Base-by-base conservation (phyloP, 805 yeast genomes). In the Suhomyces sp. region DNA sequence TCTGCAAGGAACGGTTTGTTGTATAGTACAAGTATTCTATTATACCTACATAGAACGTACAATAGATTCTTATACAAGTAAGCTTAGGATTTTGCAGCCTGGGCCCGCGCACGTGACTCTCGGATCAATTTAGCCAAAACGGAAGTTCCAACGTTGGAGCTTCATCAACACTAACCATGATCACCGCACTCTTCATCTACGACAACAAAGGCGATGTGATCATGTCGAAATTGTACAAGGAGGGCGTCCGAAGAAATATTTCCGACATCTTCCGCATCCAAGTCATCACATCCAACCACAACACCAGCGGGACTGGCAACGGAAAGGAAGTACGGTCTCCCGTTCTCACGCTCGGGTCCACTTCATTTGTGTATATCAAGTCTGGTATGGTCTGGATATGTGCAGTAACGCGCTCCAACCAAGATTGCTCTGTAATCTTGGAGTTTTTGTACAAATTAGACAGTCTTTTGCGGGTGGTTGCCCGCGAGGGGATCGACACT, bases 261-360 rank as follows among this genome's bases (percentile, higher is more conserved):
- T 77, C 94, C 15, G 97, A 92, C 60, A 89, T 91, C 29, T 93
- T 93, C 64, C 80, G 97, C n/a, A 86, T 91, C 51, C 97, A 93
- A 65, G 97, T 93, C 26, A 90, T 93, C 42, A 77, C 88, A 50
- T 80, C 86, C 52, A 75, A 60, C 29, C 57, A 64, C 29, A 63
- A 24, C 24, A 38, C 62, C 44, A 48, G 60, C 46, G 54, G 54
- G 33, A 48, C 62, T 40, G 56, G 60, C 42, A 41, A 49, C 48
- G 54, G 52, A 52, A 36, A 56, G 36, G 70, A 68, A 44, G 65
- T 62, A 47, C 63, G 73, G 47, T 72, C 76, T 49, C 80, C 80
- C 9, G 72, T 75, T 40, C 72, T 93, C 44, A 94, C 98, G 0
- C 71, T 94, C 44, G 98, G 98, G 1, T 89, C 96, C 0, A 94